Percentiles rank a stretch among this genome's conserved stretches.
These are phyloP conservation scores for Echeveria elegans DNA, from an alignment of 164 flowering plant genomes.

Conservation along the genomic window DNA sequence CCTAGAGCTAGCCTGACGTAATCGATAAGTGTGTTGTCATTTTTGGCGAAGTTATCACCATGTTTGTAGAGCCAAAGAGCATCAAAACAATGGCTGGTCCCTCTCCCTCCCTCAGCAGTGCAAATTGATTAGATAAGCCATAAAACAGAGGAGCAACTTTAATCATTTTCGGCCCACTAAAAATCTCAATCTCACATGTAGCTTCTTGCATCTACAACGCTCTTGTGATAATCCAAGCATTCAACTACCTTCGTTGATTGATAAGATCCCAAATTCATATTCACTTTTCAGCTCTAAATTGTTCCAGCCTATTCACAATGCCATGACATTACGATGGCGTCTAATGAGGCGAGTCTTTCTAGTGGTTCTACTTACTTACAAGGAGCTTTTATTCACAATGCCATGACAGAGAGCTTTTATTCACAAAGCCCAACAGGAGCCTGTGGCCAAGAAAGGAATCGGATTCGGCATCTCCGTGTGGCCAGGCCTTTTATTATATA, in stretches of 20 bases:
- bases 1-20: too few relatives aligned
- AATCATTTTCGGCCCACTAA: neutral
- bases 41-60: neutral
- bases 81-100: neutral
- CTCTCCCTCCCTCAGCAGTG: neutral
- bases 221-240: neutral
- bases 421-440: neutral
- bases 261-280: neutral
- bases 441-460: neutral
- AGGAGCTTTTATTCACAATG: neutral
- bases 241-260: neutral
- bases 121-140: slow-evolving; percentile 1
- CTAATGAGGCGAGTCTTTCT: too few relatives aligned
- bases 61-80: neutral
- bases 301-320: neutral
- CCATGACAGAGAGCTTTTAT: neutral
- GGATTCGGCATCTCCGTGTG: neutral
- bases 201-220: neutral
- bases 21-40: neutral
- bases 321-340: neutral
- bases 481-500: neutral
- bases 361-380: neutral
- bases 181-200: neutral
- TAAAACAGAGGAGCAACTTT: neutral
- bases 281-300: neutral